Evolutionary conservation across 352 stramenopile genomes (phyloP), one percentile per base, ranked within the genome.

Genomic region (Globisporangium spiculum): DNA sequence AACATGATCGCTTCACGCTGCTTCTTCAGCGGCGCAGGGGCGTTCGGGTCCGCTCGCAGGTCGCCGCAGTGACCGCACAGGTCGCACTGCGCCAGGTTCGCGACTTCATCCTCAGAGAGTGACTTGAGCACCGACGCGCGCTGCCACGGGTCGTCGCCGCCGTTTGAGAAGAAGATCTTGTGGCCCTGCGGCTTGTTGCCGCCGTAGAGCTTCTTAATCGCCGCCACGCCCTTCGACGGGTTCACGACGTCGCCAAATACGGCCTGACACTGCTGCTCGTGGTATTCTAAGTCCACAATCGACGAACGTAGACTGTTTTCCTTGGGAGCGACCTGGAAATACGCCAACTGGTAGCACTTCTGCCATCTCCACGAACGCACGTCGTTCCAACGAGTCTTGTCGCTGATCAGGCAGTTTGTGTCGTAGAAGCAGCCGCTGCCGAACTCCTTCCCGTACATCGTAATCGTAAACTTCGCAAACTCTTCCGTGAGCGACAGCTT

Each of bases 311-410:
- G 62, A 63, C 83, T 92, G 55, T 80, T 78, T 7, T 69, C 75
- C 44, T 75, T 55, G 0, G 88, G 88, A 2, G 89, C 90, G 26
- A 93, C 74, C 64, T 97, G 89, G 73, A 96, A 96, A 67, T 91
- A 97, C 27, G 89, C 89, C 44, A 97, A 67, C 72, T 97, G 81
- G 38, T 72, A 81, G 67, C 89, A 97, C 62, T 96, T 97, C 59
- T 97, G 87, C 83, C 84, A 96, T 34, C 90, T 76, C 89, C 90
- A 97, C 65, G 90, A 94, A 12, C 89, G 86, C 46, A 86, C 83
- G 63, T 94, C 87, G 24, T 73, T 74, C 86, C 86, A 95, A 20
- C 83, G 78, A 16, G 67, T 63, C 36, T 61, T 73, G 64, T 92
- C 74, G 30, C 75, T 72, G 5, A 73, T 55, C 26, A 96, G 67